These are phyloP conservation scores for Aureobasidium zeae DNA, from an alignment of 2,329 filamentous ascomycete genomes.

Conservation along the genomic window DNA sequence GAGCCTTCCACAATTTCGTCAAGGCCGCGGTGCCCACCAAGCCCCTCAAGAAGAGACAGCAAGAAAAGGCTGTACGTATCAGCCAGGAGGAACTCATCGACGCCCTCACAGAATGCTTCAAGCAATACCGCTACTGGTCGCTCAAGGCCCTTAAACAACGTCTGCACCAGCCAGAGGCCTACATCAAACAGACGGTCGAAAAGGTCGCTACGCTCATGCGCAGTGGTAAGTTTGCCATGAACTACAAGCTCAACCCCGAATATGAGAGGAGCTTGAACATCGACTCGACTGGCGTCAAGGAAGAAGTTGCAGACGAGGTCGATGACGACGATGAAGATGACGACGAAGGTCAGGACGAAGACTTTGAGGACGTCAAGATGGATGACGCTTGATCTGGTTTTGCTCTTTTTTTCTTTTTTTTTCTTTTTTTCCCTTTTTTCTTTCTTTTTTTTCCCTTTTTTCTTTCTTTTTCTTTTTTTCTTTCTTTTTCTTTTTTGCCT, in stretches of 20 bases:
- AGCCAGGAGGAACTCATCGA: conserved; percentile 81
- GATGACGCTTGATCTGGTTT: conserved; percentile 10
- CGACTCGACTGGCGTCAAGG: conserved; percentile 42
- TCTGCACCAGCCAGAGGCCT: conserved; percentile 84
- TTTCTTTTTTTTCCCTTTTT: background rate
- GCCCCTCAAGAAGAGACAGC: conserved; percentile 40
- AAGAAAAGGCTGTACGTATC: conserved; percentile 84
- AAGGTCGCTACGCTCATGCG: conserved; percentile 76
- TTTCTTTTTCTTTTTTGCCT: too few relatives aligned
- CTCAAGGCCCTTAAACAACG: conserved; percentile 72
- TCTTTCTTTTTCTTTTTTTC: background rate
- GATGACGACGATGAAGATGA: conserved; percentile 36
- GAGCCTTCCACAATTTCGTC: conserved; percentile 28
- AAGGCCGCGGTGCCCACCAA: conserved; percentile 24
- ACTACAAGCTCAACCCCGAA: conserved; percentile 71
- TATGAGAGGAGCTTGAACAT: conserved; percentile 48
- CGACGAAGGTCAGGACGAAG: conserved; percentile 44
- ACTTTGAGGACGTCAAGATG: conserved; percentile 35
- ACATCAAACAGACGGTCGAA: conserved; percentile 74
- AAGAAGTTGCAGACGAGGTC: conserved; percentile 35
- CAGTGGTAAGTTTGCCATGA: conserved; percentile 73
- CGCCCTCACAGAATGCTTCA: conserved; percentile 73
- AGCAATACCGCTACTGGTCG: conserved; percentile 84
- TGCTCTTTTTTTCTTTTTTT: background rate
- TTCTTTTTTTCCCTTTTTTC: background rate